Conservation (phyloP, 495 filamentous ascomycete genomes). For the Articulospora tetracladia region DNA sequence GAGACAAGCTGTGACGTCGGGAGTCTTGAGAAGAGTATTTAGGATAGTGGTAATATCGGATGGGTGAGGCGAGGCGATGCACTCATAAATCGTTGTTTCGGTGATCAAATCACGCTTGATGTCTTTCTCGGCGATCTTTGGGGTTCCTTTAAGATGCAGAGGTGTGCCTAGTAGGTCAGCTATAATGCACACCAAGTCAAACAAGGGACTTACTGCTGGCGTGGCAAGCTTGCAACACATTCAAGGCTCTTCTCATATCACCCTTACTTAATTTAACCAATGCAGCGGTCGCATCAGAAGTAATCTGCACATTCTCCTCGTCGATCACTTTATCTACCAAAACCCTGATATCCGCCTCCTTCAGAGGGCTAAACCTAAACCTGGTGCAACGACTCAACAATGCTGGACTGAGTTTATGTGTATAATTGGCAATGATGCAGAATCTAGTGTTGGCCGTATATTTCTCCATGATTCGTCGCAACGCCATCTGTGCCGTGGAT, state of each 20-base stretch:
- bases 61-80: constrained; percentile 93
- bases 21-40: constrained; percentile 73
- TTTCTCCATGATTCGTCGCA: constrained; percentile 97
- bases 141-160: constrained; percentile 58
- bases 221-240: constrained; percentile 95
- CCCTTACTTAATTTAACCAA: constrained; percentile 87
- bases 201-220: constrained; percentile 66
- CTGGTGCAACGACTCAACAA: constrained; percentile 90
- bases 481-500: constrained; percentile 90
- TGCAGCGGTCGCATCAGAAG: constrained; percentile 69
- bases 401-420: constrained; percentile 95
- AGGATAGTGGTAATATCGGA: constrained; percentile 82
- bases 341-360: constrained; percentile 75
- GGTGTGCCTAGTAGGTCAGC: constrained; percentile 50
- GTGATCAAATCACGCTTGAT: constrained; percentile 81
- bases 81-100: constrained; percentile 90
- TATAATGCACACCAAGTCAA: neutral
- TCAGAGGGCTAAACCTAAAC: constrained; percentile 92
- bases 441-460: constrained; percentile 98
- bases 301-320: constrained; percentile 82
- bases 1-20: constrained; percentile 83
- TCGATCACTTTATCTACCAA: constrained; percentile 88
- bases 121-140: constrained; percentile 52
- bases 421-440: constrained; percentile 99
- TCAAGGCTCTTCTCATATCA: constrained; percentile 92